These are phyloP conservation scores for Fraxinus excelsior DNA, from an alignment of 257 asterid species.

Conservation along the genomic window DNA sequence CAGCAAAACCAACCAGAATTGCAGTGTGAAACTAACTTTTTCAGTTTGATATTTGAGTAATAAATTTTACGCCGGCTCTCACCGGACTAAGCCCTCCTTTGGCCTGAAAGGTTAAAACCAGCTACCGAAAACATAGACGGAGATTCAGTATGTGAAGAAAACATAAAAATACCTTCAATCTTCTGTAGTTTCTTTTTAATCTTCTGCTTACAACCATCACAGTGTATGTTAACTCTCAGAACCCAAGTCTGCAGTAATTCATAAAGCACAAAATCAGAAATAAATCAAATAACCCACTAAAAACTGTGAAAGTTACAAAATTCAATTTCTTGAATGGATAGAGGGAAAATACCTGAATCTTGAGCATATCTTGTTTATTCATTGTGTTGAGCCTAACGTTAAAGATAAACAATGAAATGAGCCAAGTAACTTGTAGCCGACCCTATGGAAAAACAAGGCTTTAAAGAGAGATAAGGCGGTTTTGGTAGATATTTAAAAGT, in stretches of 20 bases:
- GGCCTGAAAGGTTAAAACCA: not conserved
- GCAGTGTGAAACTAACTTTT: not conserved
- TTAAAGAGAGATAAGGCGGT: not conserved
- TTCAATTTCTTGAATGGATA: not conserved
- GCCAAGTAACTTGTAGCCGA: not conserved
- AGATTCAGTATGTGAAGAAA: not conserved
- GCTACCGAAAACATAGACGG: not conserved
- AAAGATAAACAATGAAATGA: not conserved
- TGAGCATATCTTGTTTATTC: constrained; percentile 61
- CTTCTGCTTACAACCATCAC: constrained; percentile 71
- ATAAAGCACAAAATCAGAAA: not conserved
- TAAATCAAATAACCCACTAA: not conserved
- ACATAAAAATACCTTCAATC: constrained; percentile 46
- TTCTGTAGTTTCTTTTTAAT: constrained; percentile 59
- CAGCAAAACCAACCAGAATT: not conserved
- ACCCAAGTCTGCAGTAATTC: constrained; percentile 51
- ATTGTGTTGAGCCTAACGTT: constrained; percentile 25
- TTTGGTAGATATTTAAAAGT: not conserved
- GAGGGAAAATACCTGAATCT: constrained; percentile 50
- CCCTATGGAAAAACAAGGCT: not conserved
- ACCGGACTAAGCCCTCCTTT: not conserved
- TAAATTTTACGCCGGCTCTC: not conserved
- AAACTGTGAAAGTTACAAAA: not conserved
- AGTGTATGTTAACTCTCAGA: constrained; percentile 64
- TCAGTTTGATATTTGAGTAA: not conserved